phyloP scores from a whole-genome alignment of 495 filamentous ascomycete species.

The Aspergillus conjunctus region DNA sequence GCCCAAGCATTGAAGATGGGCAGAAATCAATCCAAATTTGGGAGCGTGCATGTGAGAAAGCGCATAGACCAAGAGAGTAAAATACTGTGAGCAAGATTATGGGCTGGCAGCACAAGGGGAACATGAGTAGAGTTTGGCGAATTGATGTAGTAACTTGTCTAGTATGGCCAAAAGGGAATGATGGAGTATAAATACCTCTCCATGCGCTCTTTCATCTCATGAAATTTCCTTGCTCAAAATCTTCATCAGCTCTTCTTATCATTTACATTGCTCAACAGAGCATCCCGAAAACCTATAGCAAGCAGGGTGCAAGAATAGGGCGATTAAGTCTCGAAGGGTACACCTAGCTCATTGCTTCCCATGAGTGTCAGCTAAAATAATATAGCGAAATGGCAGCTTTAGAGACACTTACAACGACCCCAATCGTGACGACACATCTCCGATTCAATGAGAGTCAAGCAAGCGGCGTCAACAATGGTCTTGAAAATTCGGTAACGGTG shows the following conservation, averaged over 20 bases:
- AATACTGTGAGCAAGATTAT: not conserved
- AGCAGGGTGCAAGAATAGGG: not conserved
- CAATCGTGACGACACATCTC: conserved; percentile 11
- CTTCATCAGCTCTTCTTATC: not conserved
- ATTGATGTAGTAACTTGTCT: too few relatives aligned
- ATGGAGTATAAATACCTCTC: not conserved
- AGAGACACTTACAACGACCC: conserved; percentile 18
- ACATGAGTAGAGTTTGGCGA: too few relatives aligned
- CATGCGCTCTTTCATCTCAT: not conserved
- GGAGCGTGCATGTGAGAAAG: not conserved
- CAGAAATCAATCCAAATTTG: not conserved
- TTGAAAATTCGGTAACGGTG: not conserved
- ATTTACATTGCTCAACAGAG: not conserved
- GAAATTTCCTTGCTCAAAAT: not conserved
- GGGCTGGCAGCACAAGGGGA: not conserved
- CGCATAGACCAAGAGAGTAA: not conserved
- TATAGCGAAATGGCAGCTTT: conserved; percentile 24
- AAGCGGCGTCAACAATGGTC: conserved; percentile 9
- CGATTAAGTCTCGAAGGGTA: not conserved
- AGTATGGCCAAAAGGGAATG: not conserved
- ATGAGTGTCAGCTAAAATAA: not conserved
- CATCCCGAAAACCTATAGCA: not conserved
- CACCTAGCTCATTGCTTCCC: too few relatives aligned
- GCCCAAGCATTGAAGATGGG: not conserved
- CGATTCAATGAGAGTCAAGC: conserved; percentile 11